Evolutionary conservation across 1,284 basidiomycete species (phyloP).

Genomic region (Flammula alnicola): DNA sequence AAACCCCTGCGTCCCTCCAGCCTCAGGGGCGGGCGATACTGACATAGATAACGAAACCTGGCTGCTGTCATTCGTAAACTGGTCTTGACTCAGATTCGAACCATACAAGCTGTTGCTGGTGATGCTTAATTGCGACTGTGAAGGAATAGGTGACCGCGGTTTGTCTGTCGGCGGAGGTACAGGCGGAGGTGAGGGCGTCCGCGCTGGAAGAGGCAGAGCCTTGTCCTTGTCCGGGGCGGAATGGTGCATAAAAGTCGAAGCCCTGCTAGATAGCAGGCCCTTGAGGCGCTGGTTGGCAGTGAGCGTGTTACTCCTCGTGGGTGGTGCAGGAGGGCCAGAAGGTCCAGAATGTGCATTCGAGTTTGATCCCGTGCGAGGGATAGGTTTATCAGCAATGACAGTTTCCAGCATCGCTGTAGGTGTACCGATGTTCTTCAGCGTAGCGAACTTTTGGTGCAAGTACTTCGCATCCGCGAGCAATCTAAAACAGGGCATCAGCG

Average conservation of each 20-base stretch:
- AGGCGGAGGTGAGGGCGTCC: slow-evolving; percentile 32
- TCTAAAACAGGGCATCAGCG: slow-evolving; percentile 44
- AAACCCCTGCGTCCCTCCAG: slow-evolving; percentile 13
- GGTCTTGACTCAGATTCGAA: slow-evolving; percentile 17
- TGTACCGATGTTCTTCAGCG: slow-evolving; percentile 68
- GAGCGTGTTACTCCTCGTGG: slow-evolving; percentile 39
- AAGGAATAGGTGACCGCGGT: slow-evolving; percentile 20
- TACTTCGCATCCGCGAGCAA: slow-evolving; percentile 80
- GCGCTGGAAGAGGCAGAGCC: slow-evolving; percentile 38
- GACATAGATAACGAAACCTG: slow-evolving; percentile 20
- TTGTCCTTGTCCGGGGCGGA: slow-evolving; percentile 34
- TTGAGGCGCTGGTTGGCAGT: slow-evolving; percentile 48
- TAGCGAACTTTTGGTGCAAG: slow-evolving; percentile 73
- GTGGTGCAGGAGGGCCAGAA: slow-evolving; percentile 28
- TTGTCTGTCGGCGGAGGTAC: slow-evolving; percentile 28
- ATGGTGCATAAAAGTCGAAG: slow-evolving; percentile 26
- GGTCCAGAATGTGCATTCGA: slow-evolving; percentile 13
- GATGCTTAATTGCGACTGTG: slow-evolving; percentile 8
- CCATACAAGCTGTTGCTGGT: slow-evolving; percentile 17
- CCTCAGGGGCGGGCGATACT: slow-evolving; percentile 14
- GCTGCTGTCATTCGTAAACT: slow-evolving; percentile 19
- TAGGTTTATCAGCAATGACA: slow-evolving; percentile 75
- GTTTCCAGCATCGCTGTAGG: slow-evolving; percentile 81
- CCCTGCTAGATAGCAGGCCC: slow-evolving; percentile 43
- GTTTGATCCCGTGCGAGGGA: slow-evolving; percentile 37